Evolutionary conservation across 345 rosid genomes (phyloP).

Genomic region (Erucastrum elatum): DNA sequence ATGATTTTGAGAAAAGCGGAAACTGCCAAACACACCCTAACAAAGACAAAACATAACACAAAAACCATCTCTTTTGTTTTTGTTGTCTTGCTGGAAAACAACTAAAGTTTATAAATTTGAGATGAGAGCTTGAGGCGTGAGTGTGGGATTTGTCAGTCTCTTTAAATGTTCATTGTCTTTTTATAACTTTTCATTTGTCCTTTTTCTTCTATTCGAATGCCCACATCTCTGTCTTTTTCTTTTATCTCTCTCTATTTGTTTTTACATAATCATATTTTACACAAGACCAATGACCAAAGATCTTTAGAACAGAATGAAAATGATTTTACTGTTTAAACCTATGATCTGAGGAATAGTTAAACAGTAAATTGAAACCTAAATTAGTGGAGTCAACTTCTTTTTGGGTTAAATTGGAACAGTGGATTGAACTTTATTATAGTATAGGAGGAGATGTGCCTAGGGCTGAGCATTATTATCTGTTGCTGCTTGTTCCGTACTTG

Average conservation of each 20-base stretch:
- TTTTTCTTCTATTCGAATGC: constrained; percentile 19
- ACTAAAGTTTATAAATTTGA: background rate
- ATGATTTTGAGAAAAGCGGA: constrained; percentile 51
- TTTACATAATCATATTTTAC: constrained; percentile 16
- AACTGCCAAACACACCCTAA: constrained; percentile 64
- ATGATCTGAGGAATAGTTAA: background rate
- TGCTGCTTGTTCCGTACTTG: no score
- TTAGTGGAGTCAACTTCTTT: background rate
- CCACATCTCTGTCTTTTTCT: constrained; percentile 22
- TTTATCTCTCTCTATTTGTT: constrained; percentile 32
- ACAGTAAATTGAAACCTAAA: background rate
- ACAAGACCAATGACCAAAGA: constrained; percentile 34
- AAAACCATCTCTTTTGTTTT: constrained; percentile 40
- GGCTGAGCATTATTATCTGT: no score
- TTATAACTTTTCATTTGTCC: constrained; percentile 30
- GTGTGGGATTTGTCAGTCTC: constrained; percentile 34
- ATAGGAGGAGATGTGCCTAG: no score
- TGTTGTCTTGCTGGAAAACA: constrained; percentile 11
- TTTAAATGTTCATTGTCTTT: constrained; percentile 32
- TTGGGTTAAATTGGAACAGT: no score
- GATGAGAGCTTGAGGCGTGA: constrained; percentile 25
- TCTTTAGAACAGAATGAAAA: background rate
- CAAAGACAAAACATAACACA: constrained; percentile 62
- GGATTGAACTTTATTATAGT: no score
- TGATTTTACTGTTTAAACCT: constrained; percentile 4